These are phyloP conservation scores for Naegleria gruberi DNA, from an alignment of 208 protist species.

Conservation along the genomic window DNA sequence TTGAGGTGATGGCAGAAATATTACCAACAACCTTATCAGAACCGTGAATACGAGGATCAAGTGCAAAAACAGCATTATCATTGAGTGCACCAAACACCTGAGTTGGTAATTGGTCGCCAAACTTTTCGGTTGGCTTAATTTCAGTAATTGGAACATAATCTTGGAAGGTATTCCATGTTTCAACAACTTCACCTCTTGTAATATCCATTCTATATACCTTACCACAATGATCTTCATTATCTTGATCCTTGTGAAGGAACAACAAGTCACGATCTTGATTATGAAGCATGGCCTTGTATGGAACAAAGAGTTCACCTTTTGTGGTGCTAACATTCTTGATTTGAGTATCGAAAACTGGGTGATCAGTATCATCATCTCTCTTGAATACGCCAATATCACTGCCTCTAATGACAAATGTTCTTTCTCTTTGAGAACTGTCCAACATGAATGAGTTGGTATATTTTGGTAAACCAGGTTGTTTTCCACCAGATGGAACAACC, in stretches of 20 bases:
- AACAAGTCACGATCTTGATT: neutral
- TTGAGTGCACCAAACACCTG: neutral
- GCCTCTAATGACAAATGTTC: constrained; percentile 10
- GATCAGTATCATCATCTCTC: neutral
- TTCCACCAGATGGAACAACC: neutral
- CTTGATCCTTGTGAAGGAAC: neutral
- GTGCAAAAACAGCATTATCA: neutral
- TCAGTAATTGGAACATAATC: neutral
- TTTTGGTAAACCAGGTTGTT: neutral
- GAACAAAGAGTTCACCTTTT: neutral
- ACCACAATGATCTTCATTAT: neutral
- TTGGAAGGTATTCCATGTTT: neutral
- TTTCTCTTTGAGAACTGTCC: neutral
- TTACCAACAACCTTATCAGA: neutral
- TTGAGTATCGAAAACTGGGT: neutral
- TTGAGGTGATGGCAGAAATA: neutral
- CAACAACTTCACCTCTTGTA: neutral
- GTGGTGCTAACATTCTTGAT: neutral
- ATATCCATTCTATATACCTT: constrained; percentile 6
- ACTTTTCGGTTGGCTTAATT: neutral
- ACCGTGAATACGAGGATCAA: neutral
- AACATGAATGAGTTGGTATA: neutral
- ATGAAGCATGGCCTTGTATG: neutral
- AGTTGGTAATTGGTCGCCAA: neutral
- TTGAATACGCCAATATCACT: neutral